Evolutionary conservation across 306 rosid genomes (phyloP).

Genomic region (Fragaria iinumae): DNA sequence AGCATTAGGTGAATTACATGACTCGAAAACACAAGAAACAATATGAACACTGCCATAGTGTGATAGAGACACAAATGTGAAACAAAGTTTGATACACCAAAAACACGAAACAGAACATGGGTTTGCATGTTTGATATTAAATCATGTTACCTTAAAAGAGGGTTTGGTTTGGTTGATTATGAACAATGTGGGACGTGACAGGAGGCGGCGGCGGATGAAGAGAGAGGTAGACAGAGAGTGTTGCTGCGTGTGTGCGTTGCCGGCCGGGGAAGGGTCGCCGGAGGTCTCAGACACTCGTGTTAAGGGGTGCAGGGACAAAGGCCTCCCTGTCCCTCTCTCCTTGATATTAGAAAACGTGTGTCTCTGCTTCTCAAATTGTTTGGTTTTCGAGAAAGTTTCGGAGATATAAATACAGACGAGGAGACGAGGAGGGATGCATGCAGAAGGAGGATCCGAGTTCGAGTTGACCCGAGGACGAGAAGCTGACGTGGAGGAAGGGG

Average conservation of each 20-base stretch:
- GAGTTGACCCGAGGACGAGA: neutral
- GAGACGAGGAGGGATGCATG: neutral
- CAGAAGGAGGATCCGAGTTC: neutral
- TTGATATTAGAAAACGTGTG: neutral
- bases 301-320: conserved; percentile 1
- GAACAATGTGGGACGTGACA: neutral
- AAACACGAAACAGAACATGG: neutral
- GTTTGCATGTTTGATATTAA: neutral
- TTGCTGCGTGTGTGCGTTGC: neutral
- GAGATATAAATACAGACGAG: conserved; percentile 6
- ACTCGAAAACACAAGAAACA: neutral
- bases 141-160: neutral
- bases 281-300: neutral
- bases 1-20: neutral
- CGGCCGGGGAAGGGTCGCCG: neutral
- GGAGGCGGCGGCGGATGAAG: neutral
- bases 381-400: conserved; percentile 12
- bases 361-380: neutral
- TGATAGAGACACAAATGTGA: conserved; percentile 20
- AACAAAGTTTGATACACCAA: conserved; percentile 5
- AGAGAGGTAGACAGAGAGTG: neutral
- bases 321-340: conserved; percentile 1
- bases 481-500: neutral
- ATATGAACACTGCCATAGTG: neutral
- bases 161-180: neutral